A percentile compares a stretch with the other conserved stretches of the same genome.
Evolutionary conservation across 2,329 filamentous ascomycete species (phyloP).

Genomic region (Elsinoe fawcettii): DNA sequence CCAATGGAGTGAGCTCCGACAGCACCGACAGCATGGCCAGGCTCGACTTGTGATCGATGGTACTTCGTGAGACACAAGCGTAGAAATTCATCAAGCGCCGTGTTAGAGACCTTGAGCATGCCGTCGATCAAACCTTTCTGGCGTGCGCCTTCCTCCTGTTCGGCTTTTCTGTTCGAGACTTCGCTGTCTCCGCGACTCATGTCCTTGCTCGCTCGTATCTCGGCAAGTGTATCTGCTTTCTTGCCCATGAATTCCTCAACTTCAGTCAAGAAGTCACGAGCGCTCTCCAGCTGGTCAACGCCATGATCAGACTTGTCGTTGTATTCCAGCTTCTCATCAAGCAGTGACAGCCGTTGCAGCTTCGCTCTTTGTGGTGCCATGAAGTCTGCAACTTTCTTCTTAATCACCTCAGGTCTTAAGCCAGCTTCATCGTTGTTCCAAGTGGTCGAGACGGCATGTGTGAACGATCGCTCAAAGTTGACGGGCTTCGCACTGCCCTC

Average conservation of each 20-base stretch:
- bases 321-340: slow-evolving; percentile 57
- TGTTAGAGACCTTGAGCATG: slow-evolving; percentile 73
- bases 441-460: slow-evolving; percentile 65
- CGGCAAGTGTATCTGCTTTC: slow-evolving; percentile 25
- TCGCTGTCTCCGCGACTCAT: slow-evolving; percentile 15
- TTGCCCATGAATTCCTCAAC: slow-evolving; percentile 61
- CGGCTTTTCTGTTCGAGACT: slow-evolving; percentile 4
- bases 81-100: slow-evolving; percentile 69
- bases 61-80: slow-evolving; percentile 80
- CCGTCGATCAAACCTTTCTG: slow-evolving; percentile 46
- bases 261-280: slow-evolving; percentile 70
- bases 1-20: slow-evolving; percentile 97
- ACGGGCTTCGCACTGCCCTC: slow-evolving; percentile 89
- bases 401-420: slow-evolving; percentile 66
- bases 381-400: slow-evolving; percentile 57
- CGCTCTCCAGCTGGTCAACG: slow-evolving; percentile 59
- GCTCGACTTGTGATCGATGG: slow-evolving; percentile 81
- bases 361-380: slow-evolving; percentile 61
- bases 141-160: slow-evolving; percentile 9
- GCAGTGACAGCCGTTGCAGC: slow-evolving; percentile 54
- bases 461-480: slow-evolving; percentile 84
- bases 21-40: slow-evolving; percentile 90
- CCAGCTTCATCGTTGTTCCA: slow-evolving; percentile 70
- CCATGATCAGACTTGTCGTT: slow-evolving; percentile 57
- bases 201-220: slow-evolving; percentile 22